Conservation (phyloP, 2,329 filamentous ascomycete genomes). For the Talaromyces sp. region DNA sequence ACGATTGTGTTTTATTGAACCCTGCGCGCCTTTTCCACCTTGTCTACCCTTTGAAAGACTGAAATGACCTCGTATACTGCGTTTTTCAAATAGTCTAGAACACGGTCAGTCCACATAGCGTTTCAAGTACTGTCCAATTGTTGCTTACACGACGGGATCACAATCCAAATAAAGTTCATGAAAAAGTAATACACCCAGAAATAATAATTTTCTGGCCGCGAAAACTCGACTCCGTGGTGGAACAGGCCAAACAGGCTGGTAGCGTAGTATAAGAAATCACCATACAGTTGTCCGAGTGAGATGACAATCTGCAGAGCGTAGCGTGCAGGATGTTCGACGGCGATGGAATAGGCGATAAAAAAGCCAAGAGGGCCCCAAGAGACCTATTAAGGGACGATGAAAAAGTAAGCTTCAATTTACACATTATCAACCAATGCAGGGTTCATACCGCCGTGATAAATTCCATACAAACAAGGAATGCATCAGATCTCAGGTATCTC, state of each 20-base stretch:
- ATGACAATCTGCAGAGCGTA: slow-evolving; percentile 49
- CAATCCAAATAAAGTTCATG: slow-evolving; percentile 54
- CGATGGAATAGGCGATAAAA: slow-evolving; percentile 45
- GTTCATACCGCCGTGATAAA: slow-evolving; percentile 55
- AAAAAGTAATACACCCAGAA: slow-evolving; percentile 55
- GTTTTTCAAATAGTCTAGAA: background rate
- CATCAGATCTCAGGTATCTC: slow-evolving; percentile 73
- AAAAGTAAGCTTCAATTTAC: background rate
- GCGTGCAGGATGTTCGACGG: slow-evolving; percentile 45
- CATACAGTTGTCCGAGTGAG: slow-evolving; percentile 52
- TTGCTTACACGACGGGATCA: slow-evolving; percentile 40
- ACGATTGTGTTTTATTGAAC: background rate
- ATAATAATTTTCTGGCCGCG: slow-evolving; percentile 50
- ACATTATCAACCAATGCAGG: background rate
- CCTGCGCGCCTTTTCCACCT: background rate
- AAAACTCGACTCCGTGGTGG: slow-evolving; percentile 43
- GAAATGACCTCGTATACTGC: background rate
- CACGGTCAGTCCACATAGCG: background rate
- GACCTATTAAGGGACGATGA: slow-evolving; percentile 25
- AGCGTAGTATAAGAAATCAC: slow-evolving; percentile 52
- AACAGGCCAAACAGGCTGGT: slow-evolving; percentile 50
- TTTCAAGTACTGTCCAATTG: background rate
- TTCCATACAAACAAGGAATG: slow-evolving; percentile 82
- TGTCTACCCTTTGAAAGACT: background rate
- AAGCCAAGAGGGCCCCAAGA: slow-evolving; percentile 53